Base-by-base conservation (phyloP, 805 yeast species). In the Nakazawaea laoshanensis region DNA sequence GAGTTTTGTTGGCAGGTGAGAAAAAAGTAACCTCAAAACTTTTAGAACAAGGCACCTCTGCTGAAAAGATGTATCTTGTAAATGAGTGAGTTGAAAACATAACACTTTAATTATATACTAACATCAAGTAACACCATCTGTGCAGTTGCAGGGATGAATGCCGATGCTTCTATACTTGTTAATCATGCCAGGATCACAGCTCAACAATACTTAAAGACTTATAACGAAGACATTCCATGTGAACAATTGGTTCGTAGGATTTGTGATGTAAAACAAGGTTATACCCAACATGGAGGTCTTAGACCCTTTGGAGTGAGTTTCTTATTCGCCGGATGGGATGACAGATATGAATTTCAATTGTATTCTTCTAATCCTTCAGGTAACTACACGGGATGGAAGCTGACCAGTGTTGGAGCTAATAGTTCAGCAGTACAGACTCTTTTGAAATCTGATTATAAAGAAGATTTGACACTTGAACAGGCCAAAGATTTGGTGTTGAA, bases 241-340 rank as follows among this genome's bases (percentile, higher is more conserved):
- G 96, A 87, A 57, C 68, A 78, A 35, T 72, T 92, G 43, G 96
- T 92, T 43, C 84, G 85, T 52, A 70, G 81, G 42, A 67, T 92
- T 42, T 87, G 96, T 62, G 94, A 92, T 59, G 73, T 85, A 42
- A 92, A 92, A 59, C 99, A 92, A 57, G 96, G 97, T 8, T 92
- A 92, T 58, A 92, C 99, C 6, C 99, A 92, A 59, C 95, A 84
- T 53, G 99, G 99, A 53, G 98, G 98, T 23, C 70, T 92, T 50
- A 80, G 99, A 59, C 99, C 99, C 14, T 92, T 87, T 55, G 98
- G 99, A 50, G 98, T 92, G 25, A 82, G 95, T 33, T 88, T 92
- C 59, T 73, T 92, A 40, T 92, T 84, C 52, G 98, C 97, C 5
- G 99, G 99, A 6, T 81, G 78, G 51, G 98, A 92, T 55, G 89